phyloP scores from a whole-genome alignment of 2,329 filamentous ascomycete species.

The Furcasterigmium furcatum region DNA sequence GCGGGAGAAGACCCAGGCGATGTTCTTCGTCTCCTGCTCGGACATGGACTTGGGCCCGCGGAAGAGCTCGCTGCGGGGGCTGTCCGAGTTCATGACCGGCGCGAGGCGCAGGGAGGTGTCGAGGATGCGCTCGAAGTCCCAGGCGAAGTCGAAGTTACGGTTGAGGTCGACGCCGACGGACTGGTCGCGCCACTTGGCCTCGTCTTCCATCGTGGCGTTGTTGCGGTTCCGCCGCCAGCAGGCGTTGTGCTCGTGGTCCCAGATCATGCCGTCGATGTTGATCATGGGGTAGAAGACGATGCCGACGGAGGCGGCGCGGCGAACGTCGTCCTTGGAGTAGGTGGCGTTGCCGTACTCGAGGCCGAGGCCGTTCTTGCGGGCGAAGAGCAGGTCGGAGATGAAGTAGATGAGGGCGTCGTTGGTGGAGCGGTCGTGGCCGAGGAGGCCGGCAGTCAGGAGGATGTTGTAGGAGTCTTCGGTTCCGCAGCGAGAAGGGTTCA shows the following conservation, averaged over 20 bases:
- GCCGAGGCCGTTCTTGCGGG: constrained; percentile 42
- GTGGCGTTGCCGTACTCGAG: constrained; percentile 47
- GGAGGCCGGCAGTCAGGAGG: constrained; percentile 50
- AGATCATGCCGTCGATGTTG: constrained; percentile 50
- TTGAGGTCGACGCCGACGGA: constrained; percentile 48
- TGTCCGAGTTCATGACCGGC: constrained; percentile 17
- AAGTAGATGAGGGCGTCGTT: constrained; percentile 56
- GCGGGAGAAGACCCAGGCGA: constrained; percentile 46
- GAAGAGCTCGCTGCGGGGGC: constrained; percentile 43
- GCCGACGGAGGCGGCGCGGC: constrained; percentile 44
- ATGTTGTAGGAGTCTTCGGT: constrained; percentile 33
- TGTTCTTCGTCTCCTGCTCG: constrained; percentile 52
- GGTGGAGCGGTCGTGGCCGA: constrained; percentile 55
- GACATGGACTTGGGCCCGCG: constrained; percentile 48
- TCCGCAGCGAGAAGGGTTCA: not conserved
- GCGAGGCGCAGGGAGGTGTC: constrained; percentile 26
- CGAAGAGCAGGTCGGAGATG: constrained; percentile 52
- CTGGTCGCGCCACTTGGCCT: constrained; percentile 1
- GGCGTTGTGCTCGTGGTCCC: constrained; percentile 43
- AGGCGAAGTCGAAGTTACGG: constrained; percentile 56
- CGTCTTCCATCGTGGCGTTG: constrained; percentile 23
- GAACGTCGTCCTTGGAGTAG: constrained; percentile 49
- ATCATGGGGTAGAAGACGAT: constrained; percentile 47
- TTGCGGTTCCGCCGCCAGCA: constrained; percentile 58
- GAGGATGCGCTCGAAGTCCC: constrained; percentile 46